Percentiles rank a stretch among this genome's conserved stretches.
Conservation (phyloP, 768 basidiomycete genomes). For the Leccinum rimulosum region DNA sequence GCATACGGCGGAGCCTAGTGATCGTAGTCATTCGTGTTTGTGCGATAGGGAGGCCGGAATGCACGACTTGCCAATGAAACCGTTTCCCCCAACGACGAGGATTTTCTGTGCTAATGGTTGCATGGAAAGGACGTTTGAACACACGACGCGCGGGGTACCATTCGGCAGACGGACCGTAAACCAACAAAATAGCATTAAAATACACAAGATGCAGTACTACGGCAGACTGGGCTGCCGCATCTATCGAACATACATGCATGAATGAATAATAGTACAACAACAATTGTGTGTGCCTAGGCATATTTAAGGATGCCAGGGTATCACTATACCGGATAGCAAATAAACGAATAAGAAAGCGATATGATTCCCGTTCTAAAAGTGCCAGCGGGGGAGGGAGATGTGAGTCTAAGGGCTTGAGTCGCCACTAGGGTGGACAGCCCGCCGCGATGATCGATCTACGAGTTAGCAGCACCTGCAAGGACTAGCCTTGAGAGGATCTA, state of each 20-base stretch:
- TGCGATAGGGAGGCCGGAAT: background rate
- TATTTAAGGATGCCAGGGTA: conserved; percentile 2
- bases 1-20: conserved; percentile 87
- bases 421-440: conserved; percentile 44
- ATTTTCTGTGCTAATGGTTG: conserved; percentile 51
- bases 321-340: conserved; percentile 19
- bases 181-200: background rate
- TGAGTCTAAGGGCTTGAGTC: conserved; percentile 20
- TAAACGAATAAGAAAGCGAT: background rate
- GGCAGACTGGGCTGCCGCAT: background rate
- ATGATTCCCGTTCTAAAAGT: background rate
- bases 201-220: conserved; percentile 3
- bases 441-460: background rate
- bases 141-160: background rate
- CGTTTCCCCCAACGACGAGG: conserved; percentile 98
- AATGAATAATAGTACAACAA: conserved; percentile 1
- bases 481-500: conserved; percentile 15
- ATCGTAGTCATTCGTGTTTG: conserved; percentile 1
- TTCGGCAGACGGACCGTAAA: background rate
- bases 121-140: conserved; percentile 9
- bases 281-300: conserved; percentile 3
- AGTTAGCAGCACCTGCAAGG: conserved; percentile 25
- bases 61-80: conserved; percentile 77
- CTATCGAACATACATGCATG: conserved; percentile 3
- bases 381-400: background rate